Conservation (phyloP, 2,329 filamentous ascomycete genomes). For the Periglandula ipomoeae region DNA sequence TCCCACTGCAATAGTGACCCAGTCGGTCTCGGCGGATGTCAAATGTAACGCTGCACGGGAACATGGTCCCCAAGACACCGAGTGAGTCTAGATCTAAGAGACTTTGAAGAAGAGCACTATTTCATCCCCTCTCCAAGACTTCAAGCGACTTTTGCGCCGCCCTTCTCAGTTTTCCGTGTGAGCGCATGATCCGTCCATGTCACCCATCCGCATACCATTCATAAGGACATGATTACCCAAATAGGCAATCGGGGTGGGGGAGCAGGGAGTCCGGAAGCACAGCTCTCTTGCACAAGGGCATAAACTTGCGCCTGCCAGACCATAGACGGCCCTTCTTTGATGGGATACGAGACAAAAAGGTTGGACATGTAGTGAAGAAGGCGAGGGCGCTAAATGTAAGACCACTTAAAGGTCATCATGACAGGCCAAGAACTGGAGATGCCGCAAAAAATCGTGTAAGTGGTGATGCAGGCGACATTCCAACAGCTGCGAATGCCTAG, state of each 20-base stretch:
- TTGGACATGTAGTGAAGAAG: neutral
- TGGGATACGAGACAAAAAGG: neutral
- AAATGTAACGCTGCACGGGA: neutral
- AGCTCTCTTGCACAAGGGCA: neutral
- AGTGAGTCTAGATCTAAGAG: too few relatives aligned
- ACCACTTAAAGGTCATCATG: neutral
- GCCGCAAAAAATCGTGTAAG: neutral
- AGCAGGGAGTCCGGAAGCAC: neutral
- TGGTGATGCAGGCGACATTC: neutral
- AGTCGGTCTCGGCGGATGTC: neutral
- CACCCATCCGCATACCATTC: neutral
- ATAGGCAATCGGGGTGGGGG: neutral
- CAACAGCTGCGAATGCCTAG: too few relatives aligned
- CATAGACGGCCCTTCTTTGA: too few relatives aligned
- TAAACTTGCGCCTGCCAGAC: neutral
- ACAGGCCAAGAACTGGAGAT: neutral
- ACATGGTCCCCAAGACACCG: too few relatives aligned
- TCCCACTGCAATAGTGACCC: neutral
- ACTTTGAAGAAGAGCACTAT: too few relatives aligned
- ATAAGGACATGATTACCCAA: neutral
- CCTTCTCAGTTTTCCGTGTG: neutral
- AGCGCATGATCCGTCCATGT: neutral
- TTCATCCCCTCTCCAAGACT: too few relatives aligned
- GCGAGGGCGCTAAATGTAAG: neutral
- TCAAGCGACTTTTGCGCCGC: too few relatives aligned